These are phyloP conservation scores for Uronychia binucleata DNA, from an alignment of 73 alveolate species.

Conservation along the genomic window DNA sequence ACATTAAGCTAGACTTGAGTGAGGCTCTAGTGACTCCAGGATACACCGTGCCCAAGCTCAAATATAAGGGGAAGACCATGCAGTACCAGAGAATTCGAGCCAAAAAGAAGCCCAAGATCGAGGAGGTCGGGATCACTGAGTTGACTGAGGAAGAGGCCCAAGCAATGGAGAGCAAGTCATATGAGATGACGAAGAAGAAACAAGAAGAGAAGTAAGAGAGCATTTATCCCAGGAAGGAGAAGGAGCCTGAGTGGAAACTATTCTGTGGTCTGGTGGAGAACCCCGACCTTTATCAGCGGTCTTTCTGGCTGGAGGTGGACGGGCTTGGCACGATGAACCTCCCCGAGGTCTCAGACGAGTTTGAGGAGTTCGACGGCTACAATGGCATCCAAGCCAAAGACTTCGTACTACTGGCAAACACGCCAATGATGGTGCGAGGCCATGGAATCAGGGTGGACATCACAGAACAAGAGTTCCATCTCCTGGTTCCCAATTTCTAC, in stretches of 20 bases:
- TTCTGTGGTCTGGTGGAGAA: conserved; percentile 33
- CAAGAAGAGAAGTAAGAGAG: conserved; percentile 1
- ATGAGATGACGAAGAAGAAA: neutral
- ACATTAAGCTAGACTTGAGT: conserved; percentile 78
- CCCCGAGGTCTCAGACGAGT: conserved; percentile 7
- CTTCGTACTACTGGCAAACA: conserved; percentile 26
- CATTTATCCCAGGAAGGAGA: conserved; percentile 12
- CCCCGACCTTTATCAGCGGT: neutral
- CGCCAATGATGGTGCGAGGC: conserved; percentile 38
- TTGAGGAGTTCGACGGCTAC: conserved; percentile 59
- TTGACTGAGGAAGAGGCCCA: conserved; percentile 45
- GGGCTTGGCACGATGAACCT: conserved; percentile 24
- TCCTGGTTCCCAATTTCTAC: conserved; percentile 42
- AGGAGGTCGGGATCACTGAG: conserved; percentile 57
- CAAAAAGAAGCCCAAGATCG: conserved; percentile 85
- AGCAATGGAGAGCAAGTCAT: conserved; percentile 18
- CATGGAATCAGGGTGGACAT: conserved; percentile 13
- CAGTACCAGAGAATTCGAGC: conserved; percentile 90
- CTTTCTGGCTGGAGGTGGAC: conserved; percentile 13
- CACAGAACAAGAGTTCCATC: neutral
- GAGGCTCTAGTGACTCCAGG: neutral
- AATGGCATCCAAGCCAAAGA: conserved; percentile 28
- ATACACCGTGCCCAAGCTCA: conserved; percentile 85
- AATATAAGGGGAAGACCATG: conserved; percentile 93
- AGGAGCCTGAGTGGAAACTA: conserved; percentile 55